Base-by-base conservation (phyloP, 371 early-diverging fungal genomes). In the Apophysomyces elegans region DNA sequence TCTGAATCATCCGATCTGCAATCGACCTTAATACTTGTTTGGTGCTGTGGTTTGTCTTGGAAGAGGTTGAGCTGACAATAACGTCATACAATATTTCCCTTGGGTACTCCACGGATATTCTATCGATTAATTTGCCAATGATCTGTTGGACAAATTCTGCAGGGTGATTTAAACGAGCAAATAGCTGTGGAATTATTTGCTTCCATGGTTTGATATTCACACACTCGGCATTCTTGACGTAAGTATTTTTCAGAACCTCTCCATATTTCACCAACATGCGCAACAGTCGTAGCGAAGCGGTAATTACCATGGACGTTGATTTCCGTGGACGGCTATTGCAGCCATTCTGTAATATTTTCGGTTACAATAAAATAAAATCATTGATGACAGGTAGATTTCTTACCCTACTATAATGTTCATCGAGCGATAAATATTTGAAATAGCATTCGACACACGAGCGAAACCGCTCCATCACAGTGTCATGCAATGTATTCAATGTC, bases 151-250 rank as follows among this genome's bases (percentile, higher is more conserved):
- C 91, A 38, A 82, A 77, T 0, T 72, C 66, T 6, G 86, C 81
- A 0, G 90, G 90, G 65, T 94, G 93, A 38, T 86, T 82, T 21
- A 94, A 68, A 37, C 91, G 82, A 0, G 92, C 86, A 71, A 92
- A 91, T 5, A 95, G 71, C 71, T 95, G 95, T 5, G 94, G 93
- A 32, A 90, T 84, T n/a, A 95, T 83, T 9, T 67, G 73, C 57
- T 86, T 79, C 95, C 94, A 94, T 7, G 84, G 76, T n/a, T 75
- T 74, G 16, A 84, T 72, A 32, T 82, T 81, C 9, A 82, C 80
- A 7, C 45, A 66, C 6, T 67, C 73, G 60, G 90, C 76, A 37
- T 85, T 75, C 8, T 77, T 71, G 0, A 58, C 32, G 60, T 87
- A 88, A 1, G 68, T 60, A 0, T 67, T 56, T 38, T 78, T 75